These are phyloP conservation scores for Chaetomiaceae sp. DNA, from an alignment of 2,329 filamentous ascomycete species.

Conservation along the genomic window DNA sequence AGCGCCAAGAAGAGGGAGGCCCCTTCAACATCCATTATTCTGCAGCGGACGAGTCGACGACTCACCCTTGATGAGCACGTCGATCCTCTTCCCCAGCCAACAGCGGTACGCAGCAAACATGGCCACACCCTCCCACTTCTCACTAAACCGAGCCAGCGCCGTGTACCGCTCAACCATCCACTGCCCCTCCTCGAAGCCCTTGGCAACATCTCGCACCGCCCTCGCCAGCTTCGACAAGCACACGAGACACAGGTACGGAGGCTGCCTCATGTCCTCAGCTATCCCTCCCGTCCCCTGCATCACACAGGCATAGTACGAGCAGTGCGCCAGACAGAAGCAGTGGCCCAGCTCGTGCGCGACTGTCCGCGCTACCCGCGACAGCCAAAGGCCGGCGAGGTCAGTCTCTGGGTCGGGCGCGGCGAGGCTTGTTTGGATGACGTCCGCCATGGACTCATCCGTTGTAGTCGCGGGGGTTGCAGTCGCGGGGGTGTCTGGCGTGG, in stretches of 20 bases:
- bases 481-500: background rate
- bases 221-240: slow-evolving; percentile 51
- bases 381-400: slow-evolving; percentile 46
- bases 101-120: slow-evolving; percentile 44
- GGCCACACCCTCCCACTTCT: slow-evolving; percentile 35
- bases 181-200: slow-evolving; percentile 13
- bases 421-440: background rate
- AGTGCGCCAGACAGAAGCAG: slow-evolving; percentile 63
- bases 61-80: background rate
- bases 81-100: slow-evolving; percentile 37
- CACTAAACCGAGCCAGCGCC: slow-evolving; percentile 40
- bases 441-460: background rate
- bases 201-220: slow-evolving; percentile 26
- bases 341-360: slow-evolving; percentile 63
- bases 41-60: background rate
- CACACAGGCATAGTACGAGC: slow-evolving; percentile 59
- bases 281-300: slow-evolving; percentile 59
- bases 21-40: too few species aligned
- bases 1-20: too few species aligned
- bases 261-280: slow-evolving; percentile 56
- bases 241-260: slow-evolving; percentile 59
- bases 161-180: slow-evolving; percentile 36
- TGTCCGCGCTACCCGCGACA: slow-evolving; percentile 53
- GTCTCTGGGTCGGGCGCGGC: background rate
- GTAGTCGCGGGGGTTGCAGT: background rate